Base-by-base conservation (phyloP, 768 basidiomycete species). In the Lactifluus rugatus region DNA sequence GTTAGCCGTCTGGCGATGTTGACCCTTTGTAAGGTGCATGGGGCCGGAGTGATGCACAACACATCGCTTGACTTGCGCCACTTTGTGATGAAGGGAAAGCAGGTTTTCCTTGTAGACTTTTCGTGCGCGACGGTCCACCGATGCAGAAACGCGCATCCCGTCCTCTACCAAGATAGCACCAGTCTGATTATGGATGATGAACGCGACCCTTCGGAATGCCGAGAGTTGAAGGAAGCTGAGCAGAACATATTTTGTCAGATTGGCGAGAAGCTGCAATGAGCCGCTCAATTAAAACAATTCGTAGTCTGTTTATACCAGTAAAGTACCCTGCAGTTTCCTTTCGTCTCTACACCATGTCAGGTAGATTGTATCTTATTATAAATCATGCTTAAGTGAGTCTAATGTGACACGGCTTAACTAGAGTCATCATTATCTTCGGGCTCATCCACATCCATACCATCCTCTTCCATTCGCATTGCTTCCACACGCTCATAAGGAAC, bases 401-500 rank as follows among this genome's bases (percentile, higher is more conserved):
- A 16, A 16, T 9, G 19, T 19, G 41, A 10, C n/a, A 5, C 6
- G n/a, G 21, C 11, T 46, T 44, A 59, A 41, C 52, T 53, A 26
- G 39, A 56, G n/a, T 63, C 55, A 19, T 75, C 73, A 13, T 71
- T 75, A 53, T 75, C 78, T 23, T 72, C 65, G 16, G 46, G 67
- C 3, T 70, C 75, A n/a, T 74, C 70, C 11, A 63, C 53, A 19
- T 70, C 68, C 62, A 67, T 66, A 3, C 48, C 68, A 3, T 64
- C 68, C 31, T 62, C 67, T 63, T 88, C 88, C 65, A 75, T 74
- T 58, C 89, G 74, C 62, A 89, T 81, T 9, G 74, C 75, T 61
- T 77, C 76, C 23, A 91, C 73, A 47, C 80, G 76, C 26, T 75
- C 75, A 71, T 89, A 91, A 2, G 89, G 87, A 6, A 83, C 69